Base-by-base conservation (phyloP, 192 early-diverging fungal species). In the Rhizophlyctis rosea region DNA sequence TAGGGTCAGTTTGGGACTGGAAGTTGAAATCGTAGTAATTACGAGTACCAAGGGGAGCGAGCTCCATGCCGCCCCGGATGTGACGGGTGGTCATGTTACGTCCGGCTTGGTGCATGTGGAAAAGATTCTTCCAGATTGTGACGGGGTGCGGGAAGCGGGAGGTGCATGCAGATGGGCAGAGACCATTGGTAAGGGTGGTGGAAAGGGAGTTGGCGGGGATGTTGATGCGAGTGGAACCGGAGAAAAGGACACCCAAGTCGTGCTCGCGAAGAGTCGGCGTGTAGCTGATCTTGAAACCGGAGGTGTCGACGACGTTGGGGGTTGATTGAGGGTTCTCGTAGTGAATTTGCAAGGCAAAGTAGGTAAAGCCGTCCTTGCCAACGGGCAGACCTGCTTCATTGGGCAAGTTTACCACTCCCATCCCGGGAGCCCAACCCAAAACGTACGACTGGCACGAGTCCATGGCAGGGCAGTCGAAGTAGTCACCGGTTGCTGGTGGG, bases 161-260 rank as follows among this genome's bases (percentile, higher is more conserved):
- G 0, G 72, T 73, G 57, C 72, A 73, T 3, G 34, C 32, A 3
- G 67, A n/a, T n/a, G 67, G 47, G 57, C 72, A 73, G 4, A 58
- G 16, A 3, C 29, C 23, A 2, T 31, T 2, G 57, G 50, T 9
- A 7, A 29, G 16, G 30, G 59, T 65, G 53, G 25, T 29, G 24
- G 30, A 16, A 2, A 39, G 1, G 13, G 27, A 36, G 47, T 61
- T 67, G 4, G 11, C 36, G 4, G 70, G 58, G 27, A 72, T 56
- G 13, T 28, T 29, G 49, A 72, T 59, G 3, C 57, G 25, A 27
- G 27, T 21, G 3, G 57, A 2, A 9, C 61, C 61, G 2, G 57
- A 3, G 9, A 57, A 44, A 4, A 62, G n/a, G 5, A 54, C 32
- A 4, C 61, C 61, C 31, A 62, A 21, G 21, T 62, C 61, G 44